Conservation (phyloP, 1,284 basidiomycete species). For the Cystobasidiaceae sp. region DNA sequence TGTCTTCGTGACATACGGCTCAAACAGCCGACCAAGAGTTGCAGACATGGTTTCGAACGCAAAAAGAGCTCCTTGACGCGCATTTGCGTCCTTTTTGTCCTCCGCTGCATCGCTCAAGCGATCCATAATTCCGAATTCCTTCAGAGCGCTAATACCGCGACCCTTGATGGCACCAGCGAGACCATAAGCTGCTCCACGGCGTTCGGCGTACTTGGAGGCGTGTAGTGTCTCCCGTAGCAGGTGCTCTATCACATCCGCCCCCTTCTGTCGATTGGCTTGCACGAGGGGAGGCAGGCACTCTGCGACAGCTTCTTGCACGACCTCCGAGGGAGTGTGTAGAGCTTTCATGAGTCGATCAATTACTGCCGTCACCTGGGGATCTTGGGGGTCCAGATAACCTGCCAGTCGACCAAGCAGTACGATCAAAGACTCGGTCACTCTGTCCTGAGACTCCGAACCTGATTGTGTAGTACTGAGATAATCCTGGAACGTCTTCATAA, state of each 20-base stretch:
- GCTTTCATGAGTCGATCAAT: constrained; percentile 87
- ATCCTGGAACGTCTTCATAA: constrained; percentile 80
- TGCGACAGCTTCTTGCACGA: constrained; percentile 93
- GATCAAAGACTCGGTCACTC: constrained; percentile 89
- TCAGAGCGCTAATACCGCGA: constrained; percentile 75
- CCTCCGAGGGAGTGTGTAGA: constrained; percentile 88
- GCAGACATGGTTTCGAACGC: constrained; percentile 86
- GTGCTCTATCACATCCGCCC: constrained; percentile 64
- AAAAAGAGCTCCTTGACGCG: constrained; percentile 90
- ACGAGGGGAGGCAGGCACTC: constrained; percentile 83
- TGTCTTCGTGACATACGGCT: constrained; percentile 84
- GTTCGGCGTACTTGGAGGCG: constrained; percentile 78
- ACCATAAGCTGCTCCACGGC: constrained; percentile 93
- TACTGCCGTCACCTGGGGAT: constrained; percentile 72
- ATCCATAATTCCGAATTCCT: constrained; percentile 72
- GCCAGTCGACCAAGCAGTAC: constrained; percentile 92
- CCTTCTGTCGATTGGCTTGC: constrained; percentile 56
- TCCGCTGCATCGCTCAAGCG: constrained; percentile 72
- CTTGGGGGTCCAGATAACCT: constrained; percentile 72
- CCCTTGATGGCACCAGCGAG: constrained; percentile 89
- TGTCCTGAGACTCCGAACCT: constrained; percentile 69
- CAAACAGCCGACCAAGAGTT: constrained; percentile 81
- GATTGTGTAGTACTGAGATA: constrained; percentile 63
- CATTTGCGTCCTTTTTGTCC: constrained; percentile 81
- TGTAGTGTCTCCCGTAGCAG: constrained; percentile 71